Conservation (phyloP, 225 moss, liverwort and hornwort genomes). For the Pleurozium schreberi region DNA sequence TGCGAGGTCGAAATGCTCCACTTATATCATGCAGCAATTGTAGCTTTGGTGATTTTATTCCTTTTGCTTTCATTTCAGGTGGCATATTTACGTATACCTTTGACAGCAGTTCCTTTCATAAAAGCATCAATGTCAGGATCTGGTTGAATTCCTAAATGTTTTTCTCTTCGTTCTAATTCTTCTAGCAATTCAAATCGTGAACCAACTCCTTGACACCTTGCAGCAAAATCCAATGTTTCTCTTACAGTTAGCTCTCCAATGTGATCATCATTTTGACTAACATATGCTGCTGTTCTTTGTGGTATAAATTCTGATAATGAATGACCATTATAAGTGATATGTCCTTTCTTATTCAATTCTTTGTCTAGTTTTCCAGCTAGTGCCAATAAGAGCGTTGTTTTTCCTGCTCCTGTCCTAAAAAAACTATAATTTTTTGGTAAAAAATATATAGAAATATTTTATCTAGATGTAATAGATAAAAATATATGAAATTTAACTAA, state of each 20-base stretch:
- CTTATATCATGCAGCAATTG: conserved; percentile 15
- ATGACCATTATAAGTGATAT: conserved; percentile 34
- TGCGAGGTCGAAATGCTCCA: conserved; percentile 5
- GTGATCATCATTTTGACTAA: conserved; percentile 41
- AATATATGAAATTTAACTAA: too few species aligned
- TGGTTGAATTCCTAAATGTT: conserved; percentile 19
- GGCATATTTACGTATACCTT: conserved; percentile 50
- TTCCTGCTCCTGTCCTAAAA: conserved; percentile 13
- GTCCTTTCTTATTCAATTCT: conserved; percentile 4
- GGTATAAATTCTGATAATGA: conserved; percentile 18
- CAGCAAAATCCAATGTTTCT: conserved; percentile 41
- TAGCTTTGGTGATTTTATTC: background rate
- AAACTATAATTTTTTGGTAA: background rate
- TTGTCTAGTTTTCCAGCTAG: conserved; percentile 20
- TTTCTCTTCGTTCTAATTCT: conserved; percentile 32
- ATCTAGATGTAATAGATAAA: background rate
- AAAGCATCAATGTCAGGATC: conserved; percentile 33
- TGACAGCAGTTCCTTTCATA: conserved; percentile 25
- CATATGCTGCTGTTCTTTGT: conserved; percentile 25
- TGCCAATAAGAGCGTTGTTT: conserved; percentile 19
- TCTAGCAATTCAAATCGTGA: conserved; percentile 15
- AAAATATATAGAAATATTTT: background rate
- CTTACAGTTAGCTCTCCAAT: conserved; percentile 30
- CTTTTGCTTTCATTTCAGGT: conserved; percentile 14
- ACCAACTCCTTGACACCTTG: conserved; percentile 42